Conservation (phyloP, 306 rosid genomes). For the Mucuna pruriens region DNA sequence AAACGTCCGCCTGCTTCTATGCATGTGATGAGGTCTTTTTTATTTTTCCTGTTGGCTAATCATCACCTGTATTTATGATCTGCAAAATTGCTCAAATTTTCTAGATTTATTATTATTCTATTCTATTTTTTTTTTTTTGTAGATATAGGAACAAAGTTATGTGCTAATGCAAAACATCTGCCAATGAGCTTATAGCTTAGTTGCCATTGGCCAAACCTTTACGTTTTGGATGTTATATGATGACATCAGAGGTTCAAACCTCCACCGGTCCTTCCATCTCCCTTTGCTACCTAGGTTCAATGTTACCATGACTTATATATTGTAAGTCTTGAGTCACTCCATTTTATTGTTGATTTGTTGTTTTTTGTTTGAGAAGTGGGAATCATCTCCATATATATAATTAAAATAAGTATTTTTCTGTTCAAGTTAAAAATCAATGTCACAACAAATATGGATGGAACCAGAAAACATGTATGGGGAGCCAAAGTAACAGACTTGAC, state of each 20-base stretch:
- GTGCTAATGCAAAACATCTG: constrained; percentile 1
- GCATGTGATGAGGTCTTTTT: not conserved
- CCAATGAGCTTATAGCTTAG: not conserved
- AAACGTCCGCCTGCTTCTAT: not conserved
- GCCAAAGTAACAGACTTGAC: not conserved
- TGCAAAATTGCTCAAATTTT: not conserved
- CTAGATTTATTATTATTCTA: not conserved
- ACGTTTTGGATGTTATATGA: constrained; percentile 6
- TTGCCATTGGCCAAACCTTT: not conserved
- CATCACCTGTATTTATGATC: not conserved
- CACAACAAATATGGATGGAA: not conserved
- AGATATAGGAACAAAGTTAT: not conserved
- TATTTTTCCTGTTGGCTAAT: not conserved
- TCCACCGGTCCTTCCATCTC: not conserved
- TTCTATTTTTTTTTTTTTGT: not conserved
- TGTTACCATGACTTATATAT: not conserved
- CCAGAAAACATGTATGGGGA: not conserved
- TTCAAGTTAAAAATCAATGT: constrained; percentile 1
- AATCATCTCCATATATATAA: not conserved
- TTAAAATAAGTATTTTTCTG: not conserved
- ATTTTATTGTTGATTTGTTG: not conserved
- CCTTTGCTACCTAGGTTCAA: not conserved
- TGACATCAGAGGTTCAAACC: not conserved
- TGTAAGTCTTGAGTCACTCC: not conserved
- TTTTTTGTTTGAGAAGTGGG: not conserved